phyloP scores from a whole-genome alignment of 2,329 filamentous ascomycete species.

The Pseudonectria buxi region DNA sequence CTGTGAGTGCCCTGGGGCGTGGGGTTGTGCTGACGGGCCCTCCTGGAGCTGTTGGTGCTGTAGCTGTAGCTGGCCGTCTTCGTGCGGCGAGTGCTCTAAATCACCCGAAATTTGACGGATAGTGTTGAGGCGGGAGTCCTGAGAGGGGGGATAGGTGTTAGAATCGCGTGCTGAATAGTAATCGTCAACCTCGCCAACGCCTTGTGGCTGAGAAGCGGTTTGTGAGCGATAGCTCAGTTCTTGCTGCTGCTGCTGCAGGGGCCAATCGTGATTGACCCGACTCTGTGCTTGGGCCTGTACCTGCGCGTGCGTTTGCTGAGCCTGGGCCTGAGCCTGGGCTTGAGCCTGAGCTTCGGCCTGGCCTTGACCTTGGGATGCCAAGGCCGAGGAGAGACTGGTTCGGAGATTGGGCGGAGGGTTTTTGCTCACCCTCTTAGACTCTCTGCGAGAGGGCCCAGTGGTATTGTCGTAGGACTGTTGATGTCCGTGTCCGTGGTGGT shows the following conservation, averaged over 20 bases:
- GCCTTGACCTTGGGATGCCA: conserved; percentile 14
- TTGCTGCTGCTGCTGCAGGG: conserved; percentile 17
- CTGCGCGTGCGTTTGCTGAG: background rate
- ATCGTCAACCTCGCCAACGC: conserved; percentile 35
- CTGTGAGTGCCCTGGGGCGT: background rate
- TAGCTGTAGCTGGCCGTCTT: conserved; percentile 29
- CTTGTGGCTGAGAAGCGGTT: conserved; percentile 39
- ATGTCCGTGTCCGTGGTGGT: conserved; percentile 19
- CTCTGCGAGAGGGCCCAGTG: conserved; percentile 42
- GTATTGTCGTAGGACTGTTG: conserved; percentile 41
- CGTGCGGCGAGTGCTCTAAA: conserved; percentile 39
- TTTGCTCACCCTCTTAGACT: conserved; percentile 52
- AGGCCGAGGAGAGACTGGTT: conserved; percentile 29
- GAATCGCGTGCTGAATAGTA: conserved; percentile 31
- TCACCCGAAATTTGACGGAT: conserved; percentile 44
- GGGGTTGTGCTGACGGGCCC: conserved; percentile 5
- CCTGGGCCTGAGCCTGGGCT: conserved; percentile 15
- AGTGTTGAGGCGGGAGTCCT: conserved; percentile 36
- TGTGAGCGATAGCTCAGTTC: conserved; percentile 33
- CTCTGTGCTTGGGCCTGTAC: background rate
- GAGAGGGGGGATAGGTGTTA: conserved; percentile 33
- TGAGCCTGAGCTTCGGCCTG: conserved; percentile 3
- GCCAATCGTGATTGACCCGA: conserved; percentile 9
- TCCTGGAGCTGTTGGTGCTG: conserved; percentile 34
- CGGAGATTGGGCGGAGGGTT: conserved; percentile 32